A percentile compares a stretch with the other conserved stretches of the same genome.
These are phyloP conservation scores for Pseudopyrenochaeta lycopersici DNA, from an alignment of 2,329 filamentous ascomycete genomes.

Conservation along the genomic window DNA sequence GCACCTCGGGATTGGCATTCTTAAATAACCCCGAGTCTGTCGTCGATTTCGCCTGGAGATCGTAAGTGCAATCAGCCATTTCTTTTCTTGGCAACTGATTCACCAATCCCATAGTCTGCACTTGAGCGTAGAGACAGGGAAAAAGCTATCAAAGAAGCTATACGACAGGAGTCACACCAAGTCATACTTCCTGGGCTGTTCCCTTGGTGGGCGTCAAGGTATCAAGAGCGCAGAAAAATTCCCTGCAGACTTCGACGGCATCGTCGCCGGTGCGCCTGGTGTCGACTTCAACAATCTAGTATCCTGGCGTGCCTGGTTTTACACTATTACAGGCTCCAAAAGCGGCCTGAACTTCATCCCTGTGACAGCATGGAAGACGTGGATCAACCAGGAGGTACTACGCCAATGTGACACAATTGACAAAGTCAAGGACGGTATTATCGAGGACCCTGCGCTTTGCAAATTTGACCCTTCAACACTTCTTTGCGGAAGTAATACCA, in stretches of 20 bases:
- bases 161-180: slow-evolving; percentile 51
- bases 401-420: slow-evolving; percentile 61
- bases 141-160: slow-evolving; percentile 48
- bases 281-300: slow-evolving; percentile 41
- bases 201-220: slow-evolving; percentile 45
- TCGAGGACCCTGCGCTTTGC: slow-evolving; percentile 53
- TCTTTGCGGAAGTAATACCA: slow-evolving; percentile 39
- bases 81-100: background rate
- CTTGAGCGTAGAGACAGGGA: slow-evolving; percentile 50
- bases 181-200: slow-evolving; percentile 48
- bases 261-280: slow-evolving; percentile 43
- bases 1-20: slow-evolving; percentile 55
- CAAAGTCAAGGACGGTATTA: slow-evolving; percentile 58
- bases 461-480: slow-evolving; percentile 50
- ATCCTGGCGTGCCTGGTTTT: slow-evolving; percentile 42
- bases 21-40: slow-evolving; percentile 56
- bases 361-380: slow-evolving; percentile 28
- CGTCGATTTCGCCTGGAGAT: slow-evolving; percentile 59
- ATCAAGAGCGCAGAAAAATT: slow-evolving; percentile 37
- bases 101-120: slow-evolving; percentile 38
- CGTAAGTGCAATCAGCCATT: slow-evolving; percentile 20
- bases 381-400: slow-evolving; percentile 56
- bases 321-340: slow-evolving; percentile 32
- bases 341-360: slow-evolving; percentile 35
- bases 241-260: slow-evolving; percentile 46